Conservation (phyloP, 23 red algal genomes). For the Gracilaria caudata region DNA sequence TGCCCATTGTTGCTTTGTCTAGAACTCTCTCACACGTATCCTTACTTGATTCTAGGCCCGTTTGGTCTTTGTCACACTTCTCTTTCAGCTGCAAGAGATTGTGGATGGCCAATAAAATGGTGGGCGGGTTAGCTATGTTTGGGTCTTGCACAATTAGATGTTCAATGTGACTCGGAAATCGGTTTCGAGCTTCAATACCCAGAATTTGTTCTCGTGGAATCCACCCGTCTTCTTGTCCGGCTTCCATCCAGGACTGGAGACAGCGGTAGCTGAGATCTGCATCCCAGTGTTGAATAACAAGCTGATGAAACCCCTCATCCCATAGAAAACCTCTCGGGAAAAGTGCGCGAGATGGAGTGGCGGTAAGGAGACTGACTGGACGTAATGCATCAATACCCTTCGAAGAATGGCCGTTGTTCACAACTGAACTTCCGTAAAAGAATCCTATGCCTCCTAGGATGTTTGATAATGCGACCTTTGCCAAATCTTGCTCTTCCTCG, state of each 20-base stretch:
- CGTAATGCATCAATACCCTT: constrained; percentile 19
- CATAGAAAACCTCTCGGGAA: constrained; percentile 98
- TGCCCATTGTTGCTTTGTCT: background rate
- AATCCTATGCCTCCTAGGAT: constrained; percentile 88
- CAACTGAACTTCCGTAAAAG: constrained; percentile 83
- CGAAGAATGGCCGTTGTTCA: background rate
- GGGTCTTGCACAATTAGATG: constrained; percentile 88
- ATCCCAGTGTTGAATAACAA: constrained; percentile 90
- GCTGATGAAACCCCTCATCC: constrained; percentile 99
- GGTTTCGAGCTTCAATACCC: constrained; percentile 83
- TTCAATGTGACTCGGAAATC: constrained; percentile 84
- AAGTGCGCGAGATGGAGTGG: constrained; percentile 79
- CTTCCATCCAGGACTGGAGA: constrained; percentile 84
- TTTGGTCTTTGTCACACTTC: background rate
- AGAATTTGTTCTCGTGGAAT: constrained; percentile 98
- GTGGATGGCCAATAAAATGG: constrained; percentile 80
- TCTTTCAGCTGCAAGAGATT: constrained; percentile 22
- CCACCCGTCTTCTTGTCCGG: constrained; percentile 76
- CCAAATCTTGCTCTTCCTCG: constrained; percentile 41
- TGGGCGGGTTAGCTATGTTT: constrained; percentile 94
- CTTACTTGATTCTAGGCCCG: too few relatives aligned
- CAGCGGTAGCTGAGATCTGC: constrained; percentile 55
- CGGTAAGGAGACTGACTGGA: constrained; percentile 68
- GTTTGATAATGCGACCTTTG: constrained; percentile 73
- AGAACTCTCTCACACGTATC: background rate